A percentile compares a stretch with the other conserved stretches of the same genome.
Evolutionary conservation across 345 rosid species (phyloP).

Genomic region (Eucalyptus pauciflora): DNA sequence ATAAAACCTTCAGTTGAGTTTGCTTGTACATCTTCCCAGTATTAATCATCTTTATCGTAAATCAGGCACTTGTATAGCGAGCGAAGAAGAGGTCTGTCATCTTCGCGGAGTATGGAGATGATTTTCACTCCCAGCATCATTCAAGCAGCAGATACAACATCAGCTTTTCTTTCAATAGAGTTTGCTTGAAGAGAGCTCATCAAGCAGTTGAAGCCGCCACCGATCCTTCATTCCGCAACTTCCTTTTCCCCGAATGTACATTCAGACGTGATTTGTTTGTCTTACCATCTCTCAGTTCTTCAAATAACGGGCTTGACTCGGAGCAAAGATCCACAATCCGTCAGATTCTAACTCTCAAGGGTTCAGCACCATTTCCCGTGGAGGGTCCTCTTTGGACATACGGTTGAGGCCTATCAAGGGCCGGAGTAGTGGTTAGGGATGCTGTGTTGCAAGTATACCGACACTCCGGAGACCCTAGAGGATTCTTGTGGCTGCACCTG

Average conservation of each 20-base stretch:
- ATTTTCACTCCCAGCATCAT: constrained; percentile 14
- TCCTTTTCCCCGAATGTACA: constrained; percentile 1
- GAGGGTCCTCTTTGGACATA: not conserved
- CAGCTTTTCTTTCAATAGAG: constrained; percentile 31
- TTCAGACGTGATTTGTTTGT: not conserved
- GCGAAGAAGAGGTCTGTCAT: constrained; percentile 5
- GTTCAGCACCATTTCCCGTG: not conserved
- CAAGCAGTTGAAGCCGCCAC: constrained; percentile 25
- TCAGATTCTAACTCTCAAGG: not conserved
- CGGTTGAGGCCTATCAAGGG: not conserved
- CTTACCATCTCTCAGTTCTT: not conserved
- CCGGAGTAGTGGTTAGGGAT: not conserved
- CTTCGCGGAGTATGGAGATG: constrained; percentile 18
- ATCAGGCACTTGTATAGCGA: not conserved
- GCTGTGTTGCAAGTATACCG: not conserved
- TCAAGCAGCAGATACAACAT: constrained; percentile 9
- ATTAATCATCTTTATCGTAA: not conserved
- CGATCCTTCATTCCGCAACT: constrained; percentile 1
- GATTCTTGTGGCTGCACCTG: not conserved
- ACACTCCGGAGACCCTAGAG: not conserved
- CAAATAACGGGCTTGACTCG: not conserved
- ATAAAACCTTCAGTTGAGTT: not conserved
- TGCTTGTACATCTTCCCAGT: not conserved
- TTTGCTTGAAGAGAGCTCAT: constrained; percentile 21
- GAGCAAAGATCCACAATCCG: not conserved